These are phyloP conservation scores for Perkinsus marinus DNA, from an alignment of 169 alveolate species.

Conservation along the genomic window DNA sequence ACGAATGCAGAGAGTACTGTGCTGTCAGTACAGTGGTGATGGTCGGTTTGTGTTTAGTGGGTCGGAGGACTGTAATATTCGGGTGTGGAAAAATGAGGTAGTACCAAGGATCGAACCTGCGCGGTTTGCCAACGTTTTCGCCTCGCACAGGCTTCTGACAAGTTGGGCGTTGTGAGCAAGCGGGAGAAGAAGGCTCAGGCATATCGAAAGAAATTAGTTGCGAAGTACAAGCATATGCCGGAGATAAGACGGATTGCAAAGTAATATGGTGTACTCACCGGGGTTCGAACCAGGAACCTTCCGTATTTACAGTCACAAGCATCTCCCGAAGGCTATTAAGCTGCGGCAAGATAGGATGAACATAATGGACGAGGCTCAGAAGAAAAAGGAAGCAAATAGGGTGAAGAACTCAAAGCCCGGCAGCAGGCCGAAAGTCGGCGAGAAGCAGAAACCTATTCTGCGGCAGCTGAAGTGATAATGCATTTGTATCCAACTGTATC, in stretches of 20 bases:
- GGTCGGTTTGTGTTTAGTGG: constrained; percentile 87
- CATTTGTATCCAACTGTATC: too few relatives aligned
- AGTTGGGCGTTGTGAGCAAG: constrained; percentile 32
- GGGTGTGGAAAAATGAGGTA: constrained; percentile 89
- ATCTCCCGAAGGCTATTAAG: constrained; percentile 61
- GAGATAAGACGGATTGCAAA: constrained; percentile 62
- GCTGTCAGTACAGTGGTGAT: constrained; percentile 80
- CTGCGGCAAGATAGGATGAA: constrained; percentile 41
- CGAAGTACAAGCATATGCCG: constrained; percentile 51
- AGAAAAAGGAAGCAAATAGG: constrained; percentile 37
- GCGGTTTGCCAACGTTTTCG: neutral
- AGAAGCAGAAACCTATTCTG: neutral
- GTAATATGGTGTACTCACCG: neutral
- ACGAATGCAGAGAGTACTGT: constrained; percentile 85
- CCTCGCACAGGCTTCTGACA: constrained; percentile 34
- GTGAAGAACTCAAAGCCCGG: constrained; percentile 9
- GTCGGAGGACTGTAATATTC: constrained; percentile 85
- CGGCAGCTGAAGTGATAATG: neutral
- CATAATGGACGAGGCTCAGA: constrained; percentile 39
- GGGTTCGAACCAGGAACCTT: neutral
- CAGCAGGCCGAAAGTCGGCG: neutral
- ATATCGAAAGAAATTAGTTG: constrained; percentile 57
- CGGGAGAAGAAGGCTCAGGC: constrained; percentile 61
- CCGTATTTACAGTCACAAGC: constrained; percentile 44
- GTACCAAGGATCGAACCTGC: constrained; percentile 14